These are phyloP conservation scores for Pulveroboletus sp. DNA, from an alignment of 768 basidiomycete species.

Conservation along the genomic window DNA sequence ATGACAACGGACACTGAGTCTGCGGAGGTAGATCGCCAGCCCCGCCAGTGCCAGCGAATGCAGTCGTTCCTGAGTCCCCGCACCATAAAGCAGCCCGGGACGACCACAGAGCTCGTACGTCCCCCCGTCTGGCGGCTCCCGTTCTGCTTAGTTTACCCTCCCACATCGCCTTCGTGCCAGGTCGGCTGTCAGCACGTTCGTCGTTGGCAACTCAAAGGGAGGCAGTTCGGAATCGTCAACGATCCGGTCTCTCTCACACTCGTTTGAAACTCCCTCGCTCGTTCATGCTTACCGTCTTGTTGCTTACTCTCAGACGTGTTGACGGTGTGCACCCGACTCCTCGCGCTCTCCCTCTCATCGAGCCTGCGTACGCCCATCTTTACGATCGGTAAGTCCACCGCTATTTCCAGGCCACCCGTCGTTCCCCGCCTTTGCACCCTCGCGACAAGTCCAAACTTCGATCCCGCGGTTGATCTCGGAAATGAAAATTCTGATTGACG, in stretches of 20 bases:
- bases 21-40: constrained; percentile 20
- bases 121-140: neutral
- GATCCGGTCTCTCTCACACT: constrained; percentile 3
- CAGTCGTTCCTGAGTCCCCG: constrained; percentile 9
- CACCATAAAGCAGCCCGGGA: neutral
- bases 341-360: neutral
- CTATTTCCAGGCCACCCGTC: constrained; percentile 3
- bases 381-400: constrained; percentile 23
- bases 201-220: constrained; percentile 13
- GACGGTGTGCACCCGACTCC: too few species aligned
- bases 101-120: neutral
- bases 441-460: constrained; percentile 2
- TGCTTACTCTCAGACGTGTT: neutral
- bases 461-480: constrained; percentile 13
- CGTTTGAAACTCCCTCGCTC: constrained; percentile 5
- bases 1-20: neutral
- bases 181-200: neutral
- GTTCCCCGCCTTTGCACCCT: constrained; percentile 5
- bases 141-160: neutral
- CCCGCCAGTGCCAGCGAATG: neutral
- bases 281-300: constrained; percentile 18
- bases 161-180: constrained; percentile 1
- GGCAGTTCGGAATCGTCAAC: constrained; percentile 3
- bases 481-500: constrained; percentile 17
- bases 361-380: constrained; percentile 8